phyloP scores from a whole-genome alignment of 139 green algal species.

The Pleodorina starrii region DNA sequence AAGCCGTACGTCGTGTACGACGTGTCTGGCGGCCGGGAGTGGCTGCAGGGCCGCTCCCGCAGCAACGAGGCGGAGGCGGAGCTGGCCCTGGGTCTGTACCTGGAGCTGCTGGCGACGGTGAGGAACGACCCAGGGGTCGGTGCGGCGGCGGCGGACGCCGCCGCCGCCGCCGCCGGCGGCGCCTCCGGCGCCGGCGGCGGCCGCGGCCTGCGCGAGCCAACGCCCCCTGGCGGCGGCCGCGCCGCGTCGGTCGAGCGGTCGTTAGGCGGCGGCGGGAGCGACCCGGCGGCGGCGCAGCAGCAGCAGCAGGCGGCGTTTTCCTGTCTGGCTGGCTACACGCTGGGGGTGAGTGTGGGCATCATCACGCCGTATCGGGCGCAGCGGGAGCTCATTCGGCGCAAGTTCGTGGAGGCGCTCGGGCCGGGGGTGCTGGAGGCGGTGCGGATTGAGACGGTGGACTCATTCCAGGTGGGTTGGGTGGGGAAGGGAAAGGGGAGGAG shows the following conservation, averaged over 20 bases:
- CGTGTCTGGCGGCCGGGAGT: conserved; percentile 71
- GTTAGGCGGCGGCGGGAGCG: not conserved
- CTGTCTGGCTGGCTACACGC: not conserved
- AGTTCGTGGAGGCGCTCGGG: conserved; percentile 73
- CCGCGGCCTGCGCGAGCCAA: not conserved
- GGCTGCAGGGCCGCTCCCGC: not conserved
- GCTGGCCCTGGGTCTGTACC: conserved; percentile 82
- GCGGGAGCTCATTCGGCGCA: conserved; percentile 70
- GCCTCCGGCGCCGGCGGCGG: conserved; percentile 1
- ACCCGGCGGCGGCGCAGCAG: not conserved
- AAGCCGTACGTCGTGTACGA: conserved; percentile 94
- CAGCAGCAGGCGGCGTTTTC: not conserved
- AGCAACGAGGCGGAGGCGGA: conserved; percentile 75
- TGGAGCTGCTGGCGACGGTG: conserved; percentile 71
- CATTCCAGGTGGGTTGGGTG: conserved; percentile 87
- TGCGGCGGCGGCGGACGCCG: not conserved
- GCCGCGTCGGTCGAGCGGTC: not conserved
- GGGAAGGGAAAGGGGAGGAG: no score
- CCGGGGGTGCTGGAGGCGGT: conserved; percentile 65
- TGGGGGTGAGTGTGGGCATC: conserved; percentile 74
- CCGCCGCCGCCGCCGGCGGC: not conserved
- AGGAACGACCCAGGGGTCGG: not conserved
- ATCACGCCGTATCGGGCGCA: conserved; percentile 94
- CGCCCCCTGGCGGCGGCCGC: not conserved
- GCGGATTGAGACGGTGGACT: conserved; percentile 93